Evolutionary conservation across 2,329 filamentous ascomycete species (phyloP), one percentile per base, ranked within the genome.

Genomic region (Penicillium sp.): DNA sequence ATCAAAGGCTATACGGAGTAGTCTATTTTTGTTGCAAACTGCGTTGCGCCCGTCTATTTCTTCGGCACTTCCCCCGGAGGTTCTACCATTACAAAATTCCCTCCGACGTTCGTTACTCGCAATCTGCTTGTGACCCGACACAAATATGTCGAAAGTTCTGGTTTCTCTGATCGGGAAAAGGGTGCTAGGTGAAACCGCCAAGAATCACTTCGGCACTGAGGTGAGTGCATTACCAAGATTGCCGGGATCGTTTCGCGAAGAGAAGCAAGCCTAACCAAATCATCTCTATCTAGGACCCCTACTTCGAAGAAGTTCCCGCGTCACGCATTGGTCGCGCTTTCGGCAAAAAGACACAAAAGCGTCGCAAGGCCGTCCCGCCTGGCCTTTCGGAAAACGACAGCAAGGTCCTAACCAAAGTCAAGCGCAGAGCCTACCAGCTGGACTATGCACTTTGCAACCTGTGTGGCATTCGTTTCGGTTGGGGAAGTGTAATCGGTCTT

Each of bases 361-460:
- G 86, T 66, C 89, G 87, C 74, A 95, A 95, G 73, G 87, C 89
- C 18, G 76, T 91, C 30, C 91, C 91, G 0, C 81, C 82, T 22
- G 92, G 92, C 46, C 82, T 97, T 44, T 92, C 90, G 14, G 75
- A 85, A 25, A 81, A 95, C 61, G 93, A 99, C 71, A 84, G 80
- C 63, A 80, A 86, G 55, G 78, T 96, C 58, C 82, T 97, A 56
- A 95, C 87, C 60, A 87, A 86, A 61, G 89, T 95, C 60, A 92
- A 95, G 70, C 81, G 86, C 61, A 80, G 87, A 50, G 90, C 93
- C 29, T 95, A 95, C 72, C 80, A 83, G 31, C 81, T 96, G 22
- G 93, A 97, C 70, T 87, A 89, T 76, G 82, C 80, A 47, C 80
- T 95, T 5, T 95, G 92, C 75, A 90, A 81, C 64, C 81, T 89